Evolutionary conservation across 2,329 filamentous ascomycete species (phyloP), one percentile per base, ranked within the genome.

Genomic region (Aspergillus tanneri): DNA sequence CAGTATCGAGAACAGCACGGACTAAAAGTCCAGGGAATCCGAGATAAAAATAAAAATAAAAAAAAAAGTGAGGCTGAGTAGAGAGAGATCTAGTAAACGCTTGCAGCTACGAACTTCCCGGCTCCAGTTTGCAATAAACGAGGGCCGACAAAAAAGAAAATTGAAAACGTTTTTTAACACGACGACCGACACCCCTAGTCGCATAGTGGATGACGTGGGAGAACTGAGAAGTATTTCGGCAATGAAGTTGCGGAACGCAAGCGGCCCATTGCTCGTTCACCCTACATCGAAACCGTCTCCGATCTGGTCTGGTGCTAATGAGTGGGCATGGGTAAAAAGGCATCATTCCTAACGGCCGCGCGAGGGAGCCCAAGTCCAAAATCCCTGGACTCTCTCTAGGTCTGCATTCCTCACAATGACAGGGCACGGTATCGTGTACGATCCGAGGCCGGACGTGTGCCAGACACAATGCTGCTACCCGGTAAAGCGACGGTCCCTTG

Each of bases 41-140:
- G 24, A 35, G 25, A 21, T 12, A 18, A 34, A 25, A 40, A 37
- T 36, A 11, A 42, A 43, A 53, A 18, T 25, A 25, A 40, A 37
- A 28, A 11, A 42, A 43, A 53, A 54, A 53, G 52, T 54, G 52
- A 54, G 52, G 52, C 52, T 54, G 49, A 43, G 16, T 34, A 9
- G 4, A 34, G 30, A n/a, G 12, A n/a, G 12, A n/a, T 35, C 27
- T 35, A 14, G 21, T n/a, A 38, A 34, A 21, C 27, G 28, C 19
- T 43, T 43, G 41, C 47, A 43, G 43, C 46, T 48, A 48, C 46
- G 40, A 36, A 42, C 34, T 37, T 25, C 32, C 24, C 46, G 40
- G 46, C 19, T 37, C 42, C 30, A 38, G 34, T 30, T 44, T 22
- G 46, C 40, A 34, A 32, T 41, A 19, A 40, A 40, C 36, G 34